Evolutionary conservation across 305 asterid genomes (phyloP).

Genomic region (Fraxinus xanthoxyloides): DNA sequence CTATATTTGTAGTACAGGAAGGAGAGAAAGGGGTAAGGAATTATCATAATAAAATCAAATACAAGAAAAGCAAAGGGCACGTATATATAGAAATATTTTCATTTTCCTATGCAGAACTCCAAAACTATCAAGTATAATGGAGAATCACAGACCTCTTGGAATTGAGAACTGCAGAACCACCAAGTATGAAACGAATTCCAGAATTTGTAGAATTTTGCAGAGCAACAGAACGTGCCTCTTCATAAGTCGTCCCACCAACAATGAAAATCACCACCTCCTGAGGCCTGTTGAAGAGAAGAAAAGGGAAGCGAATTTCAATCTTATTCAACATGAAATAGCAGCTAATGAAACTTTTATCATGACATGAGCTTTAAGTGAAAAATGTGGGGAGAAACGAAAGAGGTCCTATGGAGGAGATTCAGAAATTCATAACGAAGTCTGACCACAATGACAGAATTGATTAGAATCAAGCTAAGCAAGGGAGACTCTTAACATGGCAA

Average conservation of each 20-base stretch:
- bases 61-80: no score
- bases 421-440: not conserved
- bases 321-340: not conserved
- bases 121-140: not conserved
- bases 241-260: conserved; percentile 96
- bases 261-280: conserved; percentile 89
- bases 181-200: conserved; percentile 93
- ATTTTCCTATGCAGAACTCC: not conserved
- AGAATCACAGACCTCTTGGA: conserved; percentile 69
- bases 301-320: not conserved
- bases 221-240: conserved; percentile 90
- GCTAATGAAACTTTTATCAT: not conserved
- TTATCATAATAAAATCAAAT: not conserved
- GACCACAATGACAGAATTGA: not conserved
- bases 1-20: not conserved
- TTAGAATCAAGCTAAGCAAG: not conserved
- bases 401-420: not conserved
- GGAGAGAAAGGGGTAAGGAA: not conserved
- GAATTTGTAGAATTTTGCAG: conserved; percentile 77
- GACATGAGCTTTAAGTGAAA: not conserved
- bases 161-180: conserved; percentile 85
- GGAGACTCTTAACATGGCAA: not conserved
- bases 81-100: not conserved
- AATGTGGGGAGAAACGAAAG: not conserved
- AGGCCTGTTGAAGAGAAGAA: conserved; percentile 49